Evolutionary conservation across 345 rosid genomes (phyloP), one percentile per base, ranked within the genome.

Genomic region (Pugionium cornutum): DNA sequence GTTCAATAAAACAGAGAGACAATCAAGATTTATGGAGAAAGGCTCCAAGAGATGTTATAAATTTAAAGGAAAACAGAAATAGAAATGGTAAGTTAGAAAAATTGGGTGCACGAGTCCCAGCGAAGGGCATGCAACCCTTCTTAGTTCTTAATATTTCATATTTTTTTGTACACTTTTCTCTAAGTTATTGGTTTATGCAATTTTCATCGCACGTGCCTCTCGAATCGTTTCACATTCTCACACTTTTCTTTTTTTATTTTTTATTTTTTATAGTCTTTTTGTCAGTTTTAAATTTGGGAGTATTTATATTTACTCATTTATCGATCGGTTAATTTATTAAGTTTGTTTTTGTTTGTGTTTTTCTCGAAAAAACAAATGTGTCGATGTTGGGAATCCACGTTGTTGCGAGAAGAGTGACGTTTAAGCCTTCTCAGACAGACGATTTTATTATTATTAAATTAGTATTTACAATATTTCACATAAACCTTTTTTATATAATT

Each of bases 221-320:
- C 59, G 86, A 83, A 83, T 83, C 84, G 75, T 81, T 78, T 77
- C 86, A 70, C 88, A 79, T 82, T 76, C 78, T 70, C 83, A 70
- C 77, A 78, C 82, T 53, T 76, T 64, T 44, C 47, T 50, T 49
- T 10, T 51, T 27, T 40, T 34, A 34, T n/a, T n/a, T n/a, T n/a
- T n/a, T n/a, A n/a, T 34, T 5, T 56, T 40, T 8, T 5, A 1
- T 42, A n/a, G 3, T 67, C 29, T 28, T 18, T 43, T 60, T 73
- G 69, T 71, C 75, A 71, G 52, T 71, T 63, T 70, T 35, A n/a
- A 18, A 53, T 47, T 70, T 63, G 57, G 75, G 11, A 51, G 54
- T 72, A 47, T 72, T 57, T 32, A 18, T 18, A 49, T 27, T 40
- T 41, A 10, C 48, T 56, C 46, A 54, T 18, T 42, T 35, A 44